phyloP scores from a whole-genome alignment of 257 asterid genomes.

The Hygrophila difformis region DNA sequence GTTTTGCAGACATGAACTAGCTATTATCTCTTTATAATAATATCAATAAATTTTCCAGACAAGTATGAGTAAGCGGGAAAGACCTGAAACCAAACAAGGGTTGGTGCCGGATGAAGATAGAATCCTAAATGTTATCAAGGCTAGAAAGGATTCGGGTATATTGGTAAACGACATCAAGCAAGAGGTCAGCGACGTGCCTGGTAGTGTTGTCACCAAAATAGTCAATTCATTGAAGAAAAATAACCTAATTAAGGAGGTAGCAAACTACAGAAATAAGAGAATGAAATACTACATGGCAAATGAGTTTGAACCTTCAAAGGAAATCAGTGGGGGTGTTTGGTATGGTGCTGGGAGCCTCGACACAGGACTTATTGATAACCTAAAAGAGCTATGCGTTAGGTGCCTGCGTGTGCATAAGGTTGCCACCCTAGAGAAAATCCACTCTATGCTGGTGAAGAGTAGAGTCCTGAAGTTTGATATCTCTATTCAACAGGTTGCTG shows the following conservation, averaged over 20 bases:
- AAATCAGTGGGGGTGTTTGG: constrained; percentile 59
- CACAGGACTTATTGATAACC: constrained; percentile 19
- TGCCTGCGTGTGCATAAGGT: constrained; percentile 25
- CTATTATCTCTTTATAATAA: too few relatives aligned
- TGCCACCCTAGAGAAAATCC: constrained; percentile 33
- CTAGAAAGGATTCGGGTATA: constrained; percentile 33
- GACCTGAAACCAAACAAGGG: constrained; percentile 26
- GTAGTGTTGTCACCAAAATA: constrained; percentile 23
- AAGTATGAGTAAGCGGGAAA: constrained; percentile 53
- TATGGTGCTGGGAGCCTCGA: constrained; percentile 47
- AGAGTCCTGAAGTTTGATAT: constrained; percentile 17
- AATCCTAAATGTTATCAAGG: constrained; percentile 34
- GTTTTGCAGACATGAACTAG: too few relatives aligned
- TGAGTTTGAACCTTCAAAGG: constrained; percentile 56
- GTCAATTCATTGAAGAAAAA: constrained; percentile 25
- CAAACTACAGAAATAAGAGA: constrained; percentile 30
- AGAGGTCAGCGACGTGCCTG: constrained; percentile 26
- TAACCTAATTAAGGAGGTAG: constrained; percentile 39
- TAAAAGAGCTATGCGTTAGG: constrained; percentile 23
- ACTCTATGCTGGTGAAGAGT: constrained; percentile 16
- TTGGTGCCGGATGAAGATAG: constrained; percentile 30
- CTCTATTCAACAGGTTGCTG: constrained; percentile 28
- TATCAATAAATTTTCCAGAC: too few relatives aligned
- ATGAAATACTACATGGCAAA: constrained; percentile 47
- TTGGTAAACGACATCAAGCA: constrained; percentile 32